Evolutionary conservation across 768 basidiomycete species (phyloP).

Genomic region (Phaffia tasmanica): DNA sequence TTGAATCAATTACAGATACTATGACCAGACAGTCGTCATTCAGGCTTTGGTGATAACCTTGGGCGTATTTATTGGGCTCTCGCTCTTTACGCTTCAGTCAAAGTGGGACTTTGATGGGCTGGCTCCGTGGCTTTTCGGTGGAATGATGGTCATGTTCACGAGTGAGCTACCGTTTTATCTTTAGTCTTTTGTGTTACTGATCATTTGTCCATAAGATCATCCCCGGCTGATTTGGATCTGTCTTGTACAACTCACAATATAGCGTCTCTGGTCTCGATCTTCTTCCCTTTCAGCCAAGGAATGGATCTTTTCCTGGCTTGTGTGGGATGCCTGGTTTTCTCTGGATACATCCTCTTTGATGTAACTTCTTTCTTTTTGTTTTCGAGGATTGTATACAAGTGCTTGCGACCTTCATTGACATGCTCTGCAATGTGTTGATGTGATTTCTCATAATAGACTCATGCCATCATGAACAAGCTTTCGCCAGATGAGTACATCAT

Average conservation of each 20-base stretch:
- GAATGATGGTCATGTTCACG: conserved; percentile 54
- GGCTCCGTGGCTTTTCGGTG: conserved; percentile 80
- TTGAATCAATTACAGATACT: not conserved
- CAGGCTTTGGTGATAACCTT: conserved; percentile 55
- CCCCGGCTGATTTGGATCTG: conserved; percentile 14
- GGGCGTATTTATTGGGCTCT: conserved; percentile 71
- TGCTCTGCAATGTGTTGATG: not conserved
- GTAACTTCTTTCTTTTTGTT: not conserved
- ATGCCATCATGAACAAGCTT: conserved; percentile 71
- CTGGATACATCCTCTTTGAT: conserved; percentile 16
- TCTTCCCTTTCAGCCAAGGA: conserved; percentile 74
- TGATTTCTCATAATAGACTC: conserved; percentile 73
- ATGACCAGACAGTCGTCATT: conserved; percentile 52
- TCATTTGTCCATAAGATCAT: conserved; percentile 51
- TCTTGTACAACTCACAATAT: conserved; percentile 13
- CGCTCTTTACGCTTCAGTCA: conserved; percentile 58
- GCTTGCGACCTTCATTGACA: not conserved
- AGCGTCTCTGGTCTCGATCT: conserved; percentile 53
- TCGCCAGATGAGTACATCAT: conserved; percentile 90
- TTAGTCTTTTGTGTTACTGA: not conserved
- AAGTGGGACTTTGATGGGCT: conserved; percentile 87
- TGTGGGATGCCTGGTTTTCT: conserved; percentile 15
- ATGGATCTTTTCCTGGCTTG: conserved; percentile 58
- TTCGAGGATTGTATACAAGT: not conserved
- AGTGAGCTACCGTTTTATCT: conserved; percentile 13